Percentiles rank a stretch among this genome's conserved stretches.
These are phyloP conservation scores for Chlorokybus atmophyticus DNA, from an alignment of 139 green algal genomes.

Conservation along the genomic window DNA sequence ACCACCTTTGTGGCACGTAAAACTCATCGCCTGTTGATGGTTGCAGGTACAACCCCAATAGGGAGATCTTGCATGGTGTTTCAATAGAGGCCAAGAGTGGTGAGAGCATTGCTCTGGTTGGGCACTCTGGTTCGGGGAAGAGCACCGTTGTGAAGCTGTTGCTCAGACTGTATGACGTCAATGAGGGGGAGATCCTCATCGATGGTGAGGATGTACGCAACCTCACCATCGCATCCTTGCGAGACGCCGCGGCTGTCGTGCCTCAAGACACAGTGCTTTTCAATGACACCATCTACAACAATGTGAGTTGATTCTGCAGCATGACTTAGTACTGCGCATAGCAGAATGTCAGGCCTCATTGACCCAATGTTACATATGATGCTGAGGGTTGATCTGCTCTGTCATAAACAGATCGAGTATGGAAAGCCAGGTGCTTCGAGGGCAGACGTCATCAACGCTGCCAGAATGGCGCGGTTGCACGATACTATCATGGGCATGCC, in stretches of 20 bases:
- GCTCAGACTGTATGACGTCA: conserved; percentile 68
- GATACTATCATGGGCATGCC: conserved; percentile 74
- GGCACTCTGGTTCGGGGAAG: conserved; percentile 75
- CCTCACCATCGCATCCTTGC: conserved; percentile 51
- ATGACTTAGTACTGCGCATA: too few species aligned
- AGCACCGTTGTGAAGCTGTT: conserved; percentile 66
- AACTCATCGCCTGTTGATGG: too few species aligned
- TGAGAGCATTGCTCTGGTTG: conserved; percentile 49
- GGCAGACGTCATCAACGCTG: conserved; percentile 36
- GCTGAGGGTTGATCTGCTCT: too few species aligned
- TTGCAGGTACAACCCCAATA: too few species aligned
- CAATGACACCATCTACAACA: conserved; percentile 74
- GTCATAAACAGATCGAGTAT: conserved; percentile 79
- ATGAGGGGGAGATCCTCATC: conserved; percentile 47
- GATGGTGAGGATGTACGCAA: conserved; percentile 53
- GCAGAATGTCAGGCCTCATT: too few species aligned
- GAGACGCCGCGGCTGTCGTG: conserved; percentile 34
- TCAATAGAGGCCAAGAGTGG: conserved; percentile 8
- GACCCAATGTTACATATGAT: too few species aligned
- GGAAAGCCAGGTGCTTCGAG: conserved; percentile 47
- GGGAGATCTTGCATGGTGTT: too few species aligned
- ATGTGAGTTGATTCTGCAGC: too few species aligned
- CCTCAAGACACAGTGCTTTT: conserved; percentile 77
- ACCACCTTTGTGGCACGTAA: too few species aligned
- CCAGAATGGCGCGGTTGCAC: conserved; percentile 49